These are phyloP conservation scores for Leucaena leucocephala DNA, from an alignment of 306 rosid species.

Conservation along the genomic window DNA sequence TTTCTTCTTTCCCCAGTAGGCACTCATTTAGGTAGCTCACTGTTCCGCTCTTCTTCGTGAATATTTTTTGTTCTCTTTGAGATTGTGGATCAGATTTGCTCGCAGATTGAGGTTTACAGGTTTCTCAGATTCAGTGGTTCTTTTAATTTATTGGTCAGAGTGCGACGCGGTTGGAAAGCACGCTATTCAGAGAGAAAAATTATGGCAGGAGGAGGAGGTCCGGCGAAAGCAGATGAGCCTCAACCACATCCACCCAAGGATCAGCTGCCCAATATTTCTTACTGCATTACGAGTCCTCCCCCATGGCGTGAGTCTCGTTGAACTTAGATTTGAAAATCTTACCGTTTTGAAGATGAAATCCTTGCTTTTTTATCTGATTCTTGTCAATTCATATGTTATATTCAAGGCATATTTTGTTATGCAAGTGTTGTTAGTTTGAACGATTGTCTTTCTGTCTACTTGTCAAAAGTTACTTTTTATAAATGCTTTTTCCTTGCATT, in stretches of 20 bases:
- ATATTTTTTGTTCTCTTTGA: conserved; percentile 11
- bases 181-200: conserved; percentile 13
- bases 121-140: conserved; percentile 32
- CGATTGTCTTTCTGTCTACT: conserved; percentile 11
- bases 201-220: conserved; percentile 74
- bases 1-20: conserved; percentile 26
- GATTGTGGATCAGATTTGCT: conserved; percentile 56
- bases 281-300: conserved; percentile 97
- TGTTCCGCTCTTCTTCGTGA: conserved; percentile 32
- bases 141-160: conserved; percentile 36
- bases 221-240: conserved; percentile 76
- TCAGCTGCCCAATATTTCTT: conserved; percentile 76
- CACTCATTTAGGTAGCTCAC: conserved; percentile 42
- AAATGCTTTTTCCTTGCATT: conserved; percentile 31
- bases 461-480: conserved; percentile 46
- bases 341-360: conserved; percentile 18
- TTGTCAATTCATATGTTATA: conserved; percentile 38
- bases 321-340: conserved; percentile 41
- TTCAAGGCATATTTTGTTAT: conserved; percentile 35
- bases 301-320: conserved; percentile 88
- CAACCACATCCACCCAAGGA: conserved; percentile 98
- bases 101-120: conserved; percentile 53
- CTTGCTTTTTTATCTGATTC: conserved; percentile 39
- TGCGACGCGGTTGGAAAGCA: conserved; percentile 28
- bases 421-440: conserved; percentile 21